Conservation (phyloP, 805 yeast genomes). For the Wickerhamiella azymoides region DNA sequence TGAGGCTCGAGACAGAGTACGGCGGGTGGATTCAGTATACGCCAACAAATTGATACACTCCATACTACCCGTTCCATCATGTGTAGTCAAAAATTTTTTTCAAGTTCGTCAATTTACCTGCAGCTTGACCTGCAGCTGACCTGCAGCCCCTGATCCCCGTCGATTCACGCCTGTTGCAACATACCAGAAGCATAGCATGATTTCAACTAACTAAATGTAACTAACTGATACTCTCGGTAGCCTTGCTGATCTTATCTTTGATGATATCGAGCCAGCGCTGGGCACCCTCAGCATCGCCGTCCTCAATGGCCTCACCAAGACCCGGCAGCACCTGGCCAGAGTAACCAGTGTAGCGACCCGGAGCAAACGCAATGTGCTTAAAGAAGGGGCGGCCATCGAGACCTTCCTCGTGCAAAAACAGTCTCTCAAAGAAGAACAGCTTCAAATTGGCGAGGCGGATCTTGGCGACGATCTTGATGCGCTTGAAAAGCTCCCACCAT, state of each 20-base stretch:
- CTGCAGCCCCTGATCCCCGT: background rate
- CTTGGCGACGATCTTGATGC: constrained; percentile 16
- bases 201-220: no score
- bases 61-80: no score
- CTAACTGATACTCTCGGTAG: constrained; percentile 7
- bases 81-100: no score
- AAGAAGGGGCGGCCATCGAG: constrained; percentile 41
- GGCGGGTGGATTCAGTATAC: no score
- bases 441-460: constrained; percentile 28
- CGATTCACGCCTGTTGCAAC: no score
- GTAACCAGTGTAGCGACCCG: constrained; percentile 48
- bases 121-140: background rate
- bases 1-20: no score
- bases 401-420: constrained; percentile 35
- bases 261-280: constrained; percentile 30
- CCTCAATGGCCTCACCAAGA: constrained; percentile 40
- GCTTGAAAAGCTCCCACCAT: constrained; percentile 33
- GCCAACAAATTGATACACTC: no score
- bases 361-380: constrained; percentile 45
- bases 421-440: constrained; percentile 32
- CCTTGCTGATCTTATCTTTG: constrained; percentile 11
- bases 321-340: constrained; percentile 47
- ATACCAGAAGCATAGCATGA: no score
- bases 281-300: constrained; percentile 27
- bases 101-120: background rate